These are phyloP conservation scores for Betula pendula DNA, from an alignment of 306 rosid genomes.

Conservation along the genomic window DNA sequence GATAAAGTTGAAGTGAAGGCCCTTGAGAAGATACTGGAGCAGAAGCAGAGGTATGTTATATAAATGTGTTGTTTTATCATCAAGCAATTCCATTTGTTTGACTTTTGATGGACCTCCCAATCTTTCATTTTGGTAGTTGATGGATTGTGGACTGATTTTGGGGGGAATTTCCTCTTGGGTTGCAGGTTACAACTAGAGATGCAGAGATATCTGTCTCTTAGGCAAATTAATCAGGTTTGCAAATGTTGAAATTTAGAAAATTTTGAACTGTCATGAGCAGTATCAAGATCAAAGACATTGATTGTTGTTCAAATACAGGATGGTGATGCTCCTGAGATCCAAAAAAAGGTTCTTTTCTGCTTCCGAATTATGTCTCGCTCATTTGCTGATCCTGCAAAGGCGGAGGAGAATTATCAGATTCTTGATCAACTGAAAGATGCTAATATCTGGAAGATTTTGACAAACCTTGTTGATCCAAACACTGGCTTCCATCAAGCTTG, in stretches of 20 bases:
- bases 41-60: slow-evolving; percentile 80
- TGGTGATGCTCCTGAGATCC: slow-evolving; percentile 77
- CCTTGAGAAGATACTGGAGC: slow-evolving; percentile 93
- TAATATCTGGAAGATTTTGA: slow-evolving; percentile 92
- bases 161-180: slow-evolving; percentile 40
- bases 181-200: slow-evolving; percentile 97
- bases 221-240: slow-evolving; percentile 77
- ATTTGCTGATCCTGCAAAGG: slow-evolving; percentile 77
- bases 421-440: slow-evolving; percentile 93
- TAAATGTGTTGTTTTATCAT: slow-evolving; percentile 23
- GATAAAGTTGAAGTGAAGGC: slow-evolving; percentile 97
- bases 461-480: slow-evolving; percentile 80
- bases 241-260: slow-evolving; percentile 30
- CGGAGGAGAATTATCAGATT: slow-evolving; percentile 81
- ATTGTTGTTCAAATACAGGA: slow-evolving; percentile 66
- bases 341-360: slow-evolving; percentile 67
- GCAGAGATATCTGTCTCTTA: slow-evolving; percentile 83
- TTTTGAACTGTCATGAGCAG: slow-evolving; percentile 21
- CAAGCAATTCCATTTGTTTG: slow-evolving; percentile 22
- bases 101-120: slow-evolving; percentile 26
- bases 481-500: slow-evolving; percentile 71
- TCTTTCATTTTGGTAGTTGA: slow-evolving; percentile 36
- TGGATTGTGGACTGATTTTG: slow-evolving; percentile 36
- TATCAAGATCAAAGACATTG: slow-evolving; percentile 35
- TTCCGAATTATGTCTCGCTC: slow-evolving; percentile 87